Percentiles rank a stretch among this genome's conserved stretches.
Evolutionary conservation across 2,329 filamentous ascomycete genomes (phyloP).

Genomic region (Cadophora luteo-olivacea): DNA sequence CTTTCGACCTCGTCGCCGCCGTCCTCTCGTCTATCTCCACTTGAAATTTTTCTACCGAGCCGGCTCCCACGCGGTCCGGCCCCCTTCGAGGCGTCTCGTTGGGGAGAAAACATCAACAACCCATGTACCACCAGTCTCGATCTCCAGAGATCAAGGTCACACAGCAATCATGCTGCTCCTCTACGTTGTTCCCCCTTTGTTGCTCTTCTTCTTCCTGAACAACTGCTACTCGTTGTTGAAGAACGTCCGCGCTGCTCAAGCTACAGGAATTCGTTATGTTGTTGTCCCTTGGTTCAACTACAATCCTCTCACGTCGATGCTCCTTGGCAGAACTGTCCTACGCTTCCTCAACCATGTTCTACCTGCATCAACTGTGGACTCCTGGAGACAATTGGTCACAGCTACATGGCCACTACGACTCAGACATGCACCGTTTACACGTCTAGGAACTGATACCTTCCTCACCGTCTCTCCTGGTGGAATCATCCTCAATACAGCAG

Average conservation of each 20-base stretch:
- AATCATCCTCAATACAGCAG: slow-evolving; percentile 62
- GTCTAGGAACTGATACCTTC: slow-evolving; percentile 57
- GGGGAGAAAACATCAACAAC: slow-evolving; percentile 11
- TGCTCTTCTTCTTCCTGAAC: slow-evolving; percentile 1
- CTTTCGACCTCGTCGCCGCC: neutral
- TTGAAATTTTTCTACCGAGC: slow-evolving; percentile 4
- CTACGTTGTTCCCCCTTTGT: slow-evolving; percentile 8
- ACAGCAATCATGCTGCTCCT: slow-evolving; percentile 17
- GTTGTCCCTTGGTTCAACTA: slow-evolving; percentile 32
- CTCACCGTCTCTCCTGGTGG: slow-evolving; percentile 63
- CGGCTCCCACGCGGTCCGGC: slow-evolving; percentile 3
- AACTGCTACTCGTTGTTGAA: slow-evolving; percentile 9
- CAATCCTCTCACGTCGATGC: slow-evolving; percentile 22
- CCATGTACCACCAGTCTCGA: slow-evolving; percentile 9
- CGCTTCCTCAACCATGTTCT: slow-evolving; percentile 21
- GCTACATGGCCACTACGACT: slow-evolving; percentile 29
- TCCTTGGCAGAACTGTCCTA: slow-evolving; percentile 25
- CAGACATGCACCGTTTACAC: slow-evolving; percentile 30
- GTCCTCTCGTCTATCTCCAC: slow-evolving; percentile 7
- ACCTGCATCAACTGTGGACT: slow-evolving; percentile 21
- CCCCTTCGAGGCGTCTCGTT: neutral
- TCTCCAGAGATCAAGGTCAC: neutral
- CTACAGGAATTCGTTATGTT: slow-evolving; percentile 29
- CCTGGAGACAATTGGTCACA: slow-evolving; percentile 27
- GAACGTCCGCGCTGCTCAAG: slow-evolving; percentile 23